phyloP scores from a whole-genome alignment of 2,329 filamentous ascomycete genomes.

The Gnomoniopsis sp. region DNA sequence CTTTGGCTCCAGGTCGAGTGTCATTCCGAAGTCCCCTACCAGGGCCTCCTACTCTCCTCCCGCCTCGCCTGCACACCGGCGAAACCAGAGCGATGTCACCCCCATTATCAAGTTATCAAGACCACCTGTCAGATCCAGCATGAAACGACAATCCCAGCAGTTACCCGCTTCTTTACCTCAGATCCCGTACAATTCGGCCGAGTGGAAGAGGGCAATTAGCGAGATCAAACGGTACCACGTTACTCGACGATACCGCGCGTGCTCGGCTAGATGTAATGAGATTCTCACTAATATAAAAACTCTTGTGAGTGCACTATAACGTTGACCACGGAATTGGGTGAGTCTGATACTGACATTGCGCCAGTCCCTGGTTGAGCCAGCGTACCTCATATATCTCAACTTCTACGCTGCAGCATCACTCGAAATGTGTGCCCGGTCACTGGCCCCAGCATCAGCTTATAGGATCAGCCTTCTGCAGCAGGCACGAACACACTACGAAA shows the following conservation, averaged over 20 bases:
- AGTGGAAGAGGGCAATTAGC: slow-evolving; percentile 49
- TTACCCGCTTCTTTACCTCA: slow-evolving; percentile 23
- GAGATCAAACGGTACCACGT: slow-evolving; percentile 54
- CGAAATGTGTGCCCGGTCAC: slow-evolving; percentile 51
- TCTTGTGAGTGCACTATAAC: slow-evolving; percentile 31
- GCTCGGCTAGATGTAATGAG: slow-evolving; percentile 50
- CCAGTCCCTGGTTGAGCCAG: slow-evolving; percentile 42
- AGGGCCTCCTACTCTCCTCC: slow-evolving; percentile 2
- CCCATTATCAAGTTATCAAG: slow-evolving; percentile 27
- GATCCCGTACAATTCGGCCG: slow-evolving; percentile 41
- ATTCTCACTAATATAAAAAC: slow-evolving; percentile 48
- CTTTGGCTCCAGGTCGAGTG: slow-evolving; percentile 33
- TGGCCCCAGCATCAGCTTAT: slow-evolving; percentile 42
- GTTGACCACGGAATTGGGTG: not conserved
- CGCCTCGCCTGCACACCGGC: slow-evolving; percentile 6
- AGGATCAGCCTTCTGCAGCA: slow-evolving; percentile 47
- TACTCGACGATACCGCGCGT: slow-evolving; percentile 48
- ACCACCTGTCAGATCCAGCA: slow-evolving; percentile 20
- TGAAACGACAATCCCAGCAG: slow-evolving; percentile 20
- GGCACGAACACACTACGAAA: slow-evolving; percentile 49
- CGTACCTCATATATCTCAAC: slow-evolving; percentile 56
- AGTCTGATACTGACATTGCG: not conserved
- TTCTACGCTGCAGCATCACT: slow-evolving; percentile 61
- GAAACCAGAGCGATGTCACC: slow-evolving; percentile 15
- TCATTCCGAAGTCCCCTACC: not conserved